Base-by-base conservation (phyloP, 2,329 filamentous ascomycete genomes). In the Fonsecaea pedrosoi region DNA sequence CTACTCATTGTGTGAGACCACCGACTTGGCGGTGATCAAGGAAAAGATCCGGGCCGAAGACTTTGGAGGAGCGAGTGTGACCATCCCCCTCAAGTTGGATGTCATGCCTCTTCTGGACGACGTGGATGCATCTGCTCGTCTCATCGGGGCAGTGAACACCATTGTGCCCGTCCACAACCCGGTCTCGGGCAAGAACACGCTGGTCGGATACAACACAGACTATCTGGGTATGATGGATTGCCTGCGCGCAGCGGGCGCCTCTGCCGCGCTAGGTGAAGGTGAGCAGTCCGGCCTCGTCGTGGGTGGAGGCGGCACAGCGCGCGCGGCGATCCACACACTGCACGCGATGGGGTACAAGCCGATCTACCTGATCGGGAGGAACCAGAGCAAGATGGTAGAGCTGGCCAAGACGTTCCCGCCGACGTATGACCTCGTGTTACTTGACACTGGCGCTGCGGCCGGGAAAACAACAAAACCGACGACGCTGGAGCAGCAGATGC, bases 131-230 rank as follows among this genome's bases (percentile, higher is more conserved):
- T 89, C 95, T 62, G 94, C 93, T 13, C 86, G 87, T 70, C 83
- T 87, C 35, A 97, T 99, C 69, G 95, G 95, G 25, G 95, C 95
- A 2, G 90, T 98, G 70, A 99, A 99, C 81, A 99, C 95, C 18
- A 90, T 99, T 74, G 87, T 97, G 34, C 89, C 91, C 0, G 75
- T 86, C 2, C 69, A 66, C 4, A 71, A 67, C 54, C n/a, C 64
- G 4, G 53, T 48, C 71, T 13, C 79, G 57, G 71, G 78, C 72
- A 72, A 81, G 70, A 53, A 73, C 10, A 85, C 83, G 3, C 86
- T 98, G 2, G 78, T 91, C 15, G 95, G 95, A 53, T 91, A 94
- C 77, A 99, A 99, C 79, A 99, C 95, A 12, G 95, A 99, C 81
- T 99, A 93, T 90, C 86, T 88, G 74, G 95, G 95, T 69, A 99